A percentile compares a stretch with the other conserved stretches of the same genome.
These are phyloP conservation scores for Pythium chondricola DNA, from an alignment of 352 stramenopile genomes.

Conservation along the genomic window DNA sequence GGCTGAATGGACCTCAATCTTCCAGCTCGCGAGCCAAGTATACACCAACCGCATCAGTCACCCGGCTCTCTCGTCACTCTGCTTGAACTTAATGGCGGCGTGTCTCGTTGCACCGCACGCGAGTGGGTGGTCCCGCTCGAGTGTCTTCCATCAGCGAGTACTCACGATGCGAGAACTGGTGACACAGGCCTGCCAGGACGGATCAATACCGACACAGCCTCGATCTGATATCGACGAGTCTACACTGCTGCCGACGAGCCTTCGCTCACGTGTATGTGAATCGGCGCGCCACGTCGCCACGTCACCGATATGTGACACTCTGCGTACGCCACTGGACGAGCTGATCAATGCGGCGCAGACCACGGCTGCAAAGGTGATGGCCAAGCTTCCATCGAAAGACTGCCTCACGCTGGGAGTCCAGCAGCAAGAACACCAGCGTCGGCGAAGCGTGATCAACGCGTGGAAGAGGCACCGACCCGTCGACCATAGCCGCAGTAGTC, in stretches of 20 bases:
- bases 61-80: conserved; percentile 13
- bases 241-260: conserved; percentile 2
- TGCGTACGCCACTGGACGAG: not conserved
- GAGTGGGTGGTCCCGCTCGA: not conserved
- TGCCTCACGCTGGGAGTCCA: conserved; percentile 32
- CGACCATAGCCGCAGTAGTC: not conserved
- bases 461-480: conserved; percentile 23
- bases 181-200: not conserved
- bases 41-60: conserved; percentile 18
- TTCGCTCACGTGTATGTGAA: not conserved
- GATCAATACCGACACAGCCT: not conserved
- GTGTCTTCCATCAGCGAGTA: not conserved
- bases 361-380: conserved; percentile 17
- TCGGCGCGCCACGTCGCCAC: not conserved
- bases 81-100: not conserved
- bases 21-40: conserved; percentile 2
- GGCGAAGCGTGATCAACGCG: conserved; percentile 28
- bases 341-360: conserved; percentile 14
- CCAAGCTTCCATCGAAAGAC: conserved; percentile 23
- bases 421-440: conserved; percentile 33
- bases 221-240: not conserved
- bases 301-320: too few relatives aligned
- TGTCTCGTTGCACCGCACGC: conserved; percentile 3
- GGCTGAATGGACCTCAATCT: not conserved
- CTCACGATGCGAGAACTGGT: conserved; percentile 1